Evolutionary conservation across 192 early-diverging fungal species (phyloP).

Genomic region (Coemansia sp.): DNA sequence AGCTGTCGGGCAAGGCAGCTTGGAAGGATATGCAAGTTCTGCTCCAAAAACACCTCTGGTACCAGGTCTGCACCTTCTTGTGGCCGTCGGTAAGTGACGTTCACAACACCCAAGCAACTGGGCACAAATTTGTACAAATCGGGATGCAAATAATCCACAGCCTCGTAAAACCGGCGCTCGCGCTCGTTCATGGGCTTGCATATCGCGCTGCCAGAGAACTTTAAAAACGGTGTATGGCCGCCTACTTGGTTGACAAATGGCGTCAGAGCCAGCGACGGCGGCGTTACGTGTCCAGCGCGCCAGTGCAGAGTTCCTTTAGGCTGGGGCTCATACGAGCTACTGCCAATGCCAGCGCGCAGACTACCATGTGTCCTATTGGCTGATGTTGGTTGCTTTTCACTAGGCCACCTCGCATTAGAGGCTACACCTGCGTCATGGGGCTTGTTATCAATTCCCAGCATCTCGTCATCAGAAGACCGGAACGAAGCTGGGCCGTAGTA

Average conservation of each 20-base stretch:
- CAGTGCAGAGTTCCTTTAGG: slow-evolving; percentile 1
- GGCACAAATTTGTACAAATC: slow-evolving; percentile 86
- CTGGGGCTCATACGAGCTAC: neutral
- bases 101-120: slow-evolving; percentile 90
- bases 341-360: neutral
- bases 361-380: neutral
- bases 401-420: neutral
- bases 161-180: slow-evolving; percentile 91
- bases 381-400: neutral
- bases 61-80: slow-evolving; percentile 38
- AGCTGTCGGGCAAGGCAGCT: slow-evolving; percentile 60
- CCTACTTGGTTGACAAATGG: slow-evolving; percentile 90
- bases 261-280: slow-evolving; percentile 66
- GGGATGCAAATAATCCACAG: slow-evolving; percentile 70
- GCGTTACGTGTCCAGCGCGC: slow-evolving; percentile 36
- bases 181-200: slow-evolving; percentile 89
- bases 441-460: neutral
- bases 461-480: slow-evolving; percentile 19
- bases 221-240: slow-evolving; percentile 93
- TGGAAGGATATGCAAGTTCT: slow-evolving; percentile 86
- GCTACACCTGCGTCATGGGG: neutral
- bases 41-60: slow-evolving; percentile 77
- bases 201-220: slow-evolving; percentile 94
- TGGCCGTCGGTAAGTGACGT: slow-evolving; percentile 75
- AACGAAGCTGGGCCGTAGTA: slow-evolving; percentile 18